Percentiles rank a stretch among this genome's conserved stretches.
Evolutionary conservation across 208 protist species (phyloP).

Genomic region (Blastocrithidia nonstop): DNA sequence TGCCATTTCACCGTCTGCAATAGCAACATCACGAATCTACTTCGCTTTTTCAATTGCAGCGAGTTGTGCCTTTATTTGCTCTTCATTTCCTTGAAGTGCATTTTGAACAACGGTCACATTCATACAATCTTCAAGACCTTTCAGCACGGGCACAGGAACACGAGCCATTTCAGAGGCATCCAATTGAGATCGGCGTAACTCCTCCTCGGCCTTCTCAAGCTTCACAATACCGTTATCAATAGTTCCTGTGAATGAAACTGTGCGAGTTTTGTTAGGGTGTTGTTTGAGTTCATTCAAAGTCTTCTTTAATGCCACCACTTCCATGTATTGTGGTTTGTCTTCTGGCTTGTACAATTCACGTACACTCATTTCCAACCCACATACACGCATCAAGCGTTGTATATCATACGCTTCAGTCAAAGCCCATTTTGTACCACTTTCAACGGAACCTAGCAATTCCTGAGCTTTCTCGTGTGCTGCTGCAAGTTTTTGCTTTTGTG

Average conservation of each 20-base stretch:
- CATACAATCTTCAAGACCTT: conserved; percentile 53
- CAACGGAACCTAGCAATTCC: conserved; percentile 49
- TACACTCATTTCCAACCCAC: conserved; percentile 31
- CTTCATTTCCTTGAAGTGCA: conserved; percentile 33
- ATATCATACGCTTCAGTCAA: conserved; percentile 54
- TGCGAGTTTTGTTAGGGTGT: conserved; percentile 60
- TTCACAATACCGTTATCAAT: conserved; percentile 54
- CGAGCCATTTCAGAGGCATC: conserved; percentile 45
- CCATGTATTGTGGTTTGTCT: conserved; percentile 62
- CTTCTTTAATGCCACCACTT: conserved; percentile 45
- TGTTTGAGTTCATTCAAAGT: conserved; percentile 46
- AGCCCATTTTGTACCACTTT: conserved; percentile 47
- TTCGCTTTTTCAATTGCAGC: conserved; percentile 38
- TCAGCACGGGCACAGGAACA: conserved; percentile 30
- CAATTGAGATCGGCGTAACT: conserved; percentile 15
- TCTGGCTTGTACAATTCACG: conserved; percentile 65
- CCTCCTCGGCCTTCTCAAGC: conserved; percentile 56
- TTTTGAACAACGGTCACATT: conserved; percentile 48
- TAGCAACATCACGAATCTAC: conserved; percentile 50
- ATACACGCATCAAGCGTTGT: conserved; percentile 37
- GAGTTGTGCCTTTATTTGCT: conserved; percentile 41
- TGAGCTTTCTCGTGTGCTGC: conserved; percentile 53
- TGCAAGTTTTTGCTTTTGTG: conserved; percentile 46
- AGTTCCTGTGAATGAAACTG: conserved; percentile 40
- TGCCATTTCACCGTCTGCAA: conserved; percentile 60